Conservation (phyloP, 2,329 filamentous ascomycete species). For the Penicillium sp. region DNA sequence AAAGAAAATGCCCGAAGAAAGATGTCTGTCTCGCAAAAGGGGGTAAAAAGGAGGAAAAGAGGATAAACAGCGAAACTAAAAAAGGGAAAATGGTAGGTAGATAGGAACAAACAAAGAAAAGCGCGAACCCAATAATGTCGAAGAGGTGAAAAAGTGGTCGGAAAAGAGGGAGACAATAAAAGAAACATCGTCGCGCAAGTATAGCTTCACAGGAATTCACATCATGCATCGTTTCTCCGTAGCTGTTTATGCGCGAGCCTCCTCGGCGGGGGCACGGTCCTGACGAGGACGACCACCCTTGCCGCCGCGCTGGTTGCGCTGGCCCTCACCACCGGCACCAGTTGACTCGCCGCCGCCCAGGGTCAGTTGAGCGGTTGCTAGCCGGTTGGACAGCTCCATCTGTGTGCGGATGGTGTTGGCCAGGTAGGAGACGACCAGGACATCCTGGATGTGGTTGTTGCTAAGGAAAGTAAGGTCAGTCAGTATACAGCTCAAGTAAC, state of each 20-base stretch:
- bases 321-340: slow-evolving; percentile 40
- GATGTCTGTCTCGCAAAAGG: slow-evolving; percentile 20
- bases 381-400: slow-evolving; percentile 94
- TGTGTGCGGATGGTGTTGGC: slow-evolving; percentile 99
- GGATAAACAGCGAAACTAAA: slow-evolving; percentile 18
- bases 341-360: slow-evolving; percentile 55
- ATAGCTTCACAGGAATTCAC: slow-evolving; percentile 24
- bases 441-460: slow-evolving; percentile 99
- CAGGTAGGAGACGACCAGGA: slow-evolving; percentile 96
- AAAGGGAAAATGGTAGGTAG: slow-evolving; percentile 15
- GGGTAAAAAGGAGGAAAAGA: slow-evolving; percentile 17
- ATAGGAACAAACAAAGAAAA: slow-evolving; percentile 26
- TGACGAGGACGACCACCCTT: slow-evolving; percentile 49
- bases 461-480: slow-evolving; percentile 41
- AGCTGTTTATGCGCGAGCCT: slow-evolving; percentile 40
- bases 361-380: slow-evolving; percentile 77
- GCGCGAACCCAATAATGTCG: slow-evolving; percentile 20
- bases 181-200: slow-evolving; percentile 22
- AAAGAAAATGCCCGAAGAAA: slow-evolving; percentile 2
- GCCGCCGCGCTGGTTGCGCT: slow-evolving; percentile 41
- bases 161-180: slow-evolving; percentile 16
- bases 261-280: slow-evolving; percentile 42
- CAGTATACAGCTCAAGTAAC: slow-evolving; percentile 29
- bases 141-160: background rate
- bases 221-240: slow-evolving; percentile 30